Evolutionary conservation across 176 grass and related monocot genomes (phyloP).

Genomic region (Eragrostis nindensis): DNA sequence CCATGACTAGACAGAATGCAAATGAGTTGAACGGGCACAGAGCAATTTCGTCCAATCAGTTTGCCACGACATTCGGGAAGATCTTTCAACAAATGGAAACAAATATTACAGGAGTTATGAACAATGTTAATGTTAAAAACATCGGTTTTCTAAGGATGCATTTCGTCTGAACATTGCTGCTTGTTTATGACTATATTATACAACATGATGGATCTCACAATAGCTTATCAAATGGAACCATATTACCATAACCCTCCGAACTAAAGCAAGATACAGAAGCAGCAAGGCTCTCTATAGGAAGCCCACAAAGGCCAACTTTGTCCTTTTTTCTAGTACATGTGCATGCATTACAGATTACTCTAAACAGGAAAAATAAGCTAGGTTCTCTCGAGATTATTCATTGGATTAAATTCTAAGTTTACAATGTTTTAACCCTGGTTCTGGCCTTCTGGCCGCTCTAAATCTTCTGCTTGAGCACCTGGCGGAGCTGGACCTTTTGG

Average conservation of each 20-base stretch:
- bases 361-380: slow-evolving; percentile 46
- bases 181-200: slow-evolving; percentile 59
- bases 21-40: background rate
- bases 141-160: background rate
- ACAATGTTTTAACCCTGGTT: slow-evolving; percentile 17
- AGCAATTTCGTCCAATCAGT: background rate
- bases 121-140: background rate
- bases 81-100: background rate
- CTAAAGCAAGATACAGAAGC: slow-evolving; percentile 50
- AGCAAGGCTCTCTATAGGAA: slow-evolving; percentile 35
- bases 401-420: slow-evolving; percentile 42
- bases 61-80: background rate
- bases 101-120: background rate
- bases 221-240: slow-evolving; percentile 26
- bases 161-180: slow-evolving; percentile 45
- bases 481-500: slow-evolving; percentile 91
- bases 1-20: no score
- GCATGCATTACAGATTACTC: slow-evolving; percentile 54
- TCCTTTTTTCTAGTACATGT: slow-evolving; percentile 29
- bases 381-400: slow-evolving; percentile 52
- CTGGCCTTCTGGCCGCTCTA: slow-evolving; percentile 39
- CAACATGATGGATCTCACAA: slow-evolving; percentile 42
- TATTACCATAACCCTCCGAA: slow-evolving; percentile 21
- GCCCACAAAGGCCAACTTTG: slow-evolving; percentile 42
- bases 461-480: slow-evolving; percentile 92